These are phyloP conservation scores for Jatropha curcas DNA, from an alignment of 345 rosid genomes.

Conservation along the genomic window DNA sequence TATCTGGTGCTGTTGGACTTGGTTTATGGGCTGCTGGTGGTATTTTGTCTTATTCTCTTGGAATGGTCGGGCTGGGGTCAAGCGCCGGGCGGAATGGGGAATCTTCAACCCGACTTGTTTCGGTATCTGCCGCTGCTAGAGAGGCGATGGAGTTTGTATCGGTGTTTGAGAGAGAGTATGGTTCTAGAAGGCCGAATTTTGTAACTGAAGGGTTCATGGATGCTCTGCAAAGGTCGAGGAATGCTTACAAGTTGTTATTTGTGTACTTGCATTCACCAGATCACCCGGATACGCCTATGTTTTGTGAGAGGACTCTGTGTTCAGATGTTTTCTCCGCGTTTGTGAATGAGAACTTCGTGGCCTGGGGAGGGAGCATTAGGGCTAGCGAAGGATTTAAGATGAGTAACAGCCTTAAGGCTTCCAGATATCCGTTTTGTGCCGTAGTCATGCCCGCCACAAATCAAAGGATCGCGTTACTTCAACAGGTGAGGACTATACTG, in stretches of 20 bases:
- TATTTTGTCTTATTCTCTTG: constrained; percentile 75
- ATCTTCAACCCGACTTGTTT: constrained; percentile 50
- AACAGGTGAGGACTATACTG: constrained; percentile 53
- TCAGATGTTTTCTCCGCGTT: constrained; percentile 59
- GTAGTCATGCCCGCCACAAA: constrained; percentile 94
- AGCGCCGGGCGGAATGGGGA: constrained; percentile 42
- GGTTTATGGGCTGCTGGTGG: constrained; percentile 99
- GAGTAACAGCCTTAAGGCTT: constrained; percentile 98
- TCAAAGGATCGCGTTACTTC: constrained; percentile 92
- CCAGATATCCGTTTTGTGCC: constrained; percentile 93
- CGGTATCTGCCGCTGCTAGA: constrained; percentile 62
- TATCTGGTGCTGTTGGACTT: constrained; percentile 87
- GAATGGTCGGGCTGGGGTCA: constrained; percentile 73
- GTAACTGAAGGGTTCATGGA: constrained; percentile 91
- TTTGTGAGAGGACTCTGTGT: constrained; percentile 78
- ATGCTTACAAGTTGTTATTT: constrained; percentile 65
- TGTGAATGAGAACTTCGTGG: constrained; percentile 86
- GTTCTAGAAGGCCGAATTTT: constrained; percentile 60
- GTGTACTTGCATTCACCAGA: constrained; percentile 98
- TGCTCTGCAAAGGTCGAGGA: constrained; percentile 84
- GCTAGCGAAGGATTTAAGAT: constrained; percentile 98
- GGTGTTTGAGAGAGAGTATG: constrained; percentile 79
- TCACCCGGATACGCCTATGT: constrained; percentile 79
- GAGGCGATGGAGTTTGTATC: constrained; percentile 80
- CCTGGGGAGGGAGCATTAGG: constrained; percentile 95